phyloP scores from a whole-genome alignment of 805 yeast species.

The Metschnikowia drakensbergensis region DNA sequence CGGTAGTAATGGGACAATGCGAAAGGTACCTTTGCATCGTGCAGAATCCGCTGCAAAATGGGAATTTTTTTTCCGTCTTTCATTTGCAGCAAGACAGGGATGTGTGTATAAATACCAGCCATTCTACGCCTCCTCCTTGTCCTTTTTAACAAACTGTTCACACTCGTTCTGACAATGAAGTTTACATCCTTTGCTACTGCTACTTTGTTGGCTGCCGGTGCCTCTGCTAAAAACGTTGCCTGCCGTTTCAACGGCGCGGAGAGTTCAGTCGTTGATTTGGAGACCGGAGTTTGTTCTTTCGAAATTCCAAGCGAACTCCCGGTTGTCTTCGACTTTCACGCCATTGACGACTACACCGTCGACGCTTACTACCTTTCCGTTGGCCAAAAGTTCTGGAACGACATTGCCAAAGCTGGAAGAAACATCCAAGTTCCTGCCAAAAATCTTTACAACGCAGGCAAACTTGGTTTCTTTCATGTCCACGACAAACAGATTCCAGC shows the following conservation, averaged over 20 bases:
- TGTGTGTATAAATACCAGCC: neutral
- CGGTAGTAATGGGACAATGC: neutral
- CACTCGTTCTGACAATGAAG: constrained; percentile 19
- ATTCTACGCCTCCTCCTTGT: neutral
- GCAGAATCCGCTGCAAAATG: neutral
- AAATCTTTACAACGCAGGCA: constrained; percentile 22
- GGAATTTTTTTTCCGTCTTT: neutral
- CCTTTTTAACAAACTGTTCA: neutral
- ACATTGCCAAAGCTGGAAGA: constrained; percentile 31
- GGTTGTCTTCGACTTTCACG: constrained; percentile 23
- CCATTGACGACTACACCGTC: constrained; percentile 29
- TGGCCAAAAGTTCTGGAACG: constrained; percentile 28
- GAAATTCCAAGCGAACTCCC: constrained; percentile 29
- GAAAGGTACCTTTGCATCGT: neutral
- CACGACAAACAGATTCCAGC: constrained; percentile 26
- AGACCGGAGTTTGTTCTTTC: constrained; percentile 39
- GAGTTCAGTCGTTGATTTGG: constrained; percentile 37
- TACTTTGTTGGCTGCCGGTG: constrained; percentile 19
- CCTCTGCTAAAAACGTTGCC: constrained; percentile 33
- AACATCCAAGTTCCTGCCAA: constrained; percentile 32
- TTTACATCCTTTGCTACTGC: constrained; percentile 21
- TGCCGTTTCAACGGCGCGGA: constrained; percentile 34
- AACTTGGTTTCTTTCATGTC: constrained; percentile 28
- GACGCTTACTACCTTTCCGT: constrained; percentile 33
- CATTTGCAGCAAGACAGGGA: neutral